Evolutionary conservation across 2,329 filamentous ascomycete genomes (phyloP).

Genomic region (Immersiporthe knoxdaviesiana): DNA sequence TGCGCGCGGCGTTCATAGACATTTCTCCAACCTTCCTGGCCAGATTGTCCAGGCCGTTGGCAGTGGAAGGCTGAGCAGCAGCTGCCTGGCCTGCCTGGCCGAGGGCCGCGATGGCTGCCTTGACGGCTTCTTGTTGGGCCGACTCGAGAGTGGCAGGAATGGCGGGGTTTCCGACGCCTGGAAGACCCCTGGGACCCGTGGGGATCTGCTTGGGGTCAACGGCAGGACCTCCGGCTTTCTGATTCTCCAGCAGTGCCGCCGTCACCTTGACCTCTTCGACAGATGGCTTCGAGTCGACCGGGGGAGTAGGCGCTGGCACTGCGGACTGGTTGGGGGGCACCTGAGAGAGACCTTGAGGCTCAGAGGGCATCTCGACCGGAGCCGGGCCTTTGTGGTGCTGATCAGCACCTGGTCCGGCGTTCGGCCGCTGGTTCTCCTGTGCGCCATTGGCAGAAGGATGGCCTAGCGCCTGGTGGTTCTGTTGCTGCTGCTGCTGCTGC

Average conservation of each 20-base stretch:
- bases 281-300: constrained; percentile 70
- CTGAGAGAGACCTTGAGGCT: constrained; percentile 57
- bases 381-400: constrained; percentile 48
- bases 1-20: constrained; percentile 63
- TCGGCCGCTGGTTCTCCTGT: constrained; percentile 49
- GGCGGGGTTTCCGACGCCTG: constrained; percentile 66
- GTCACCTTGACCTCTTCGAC: constrained; percentile 56
- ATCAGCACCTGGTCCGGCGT: constrained; percentile 55
- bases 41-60: constrained; percentile 68
- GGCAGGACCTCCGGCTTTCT: constrained; percentile 35
- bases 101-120: constrained; percentile 75
- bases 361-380: constrained; percentile 49
- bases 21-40: constrained; percentile 78
- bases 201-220: constrained; percentile 44
- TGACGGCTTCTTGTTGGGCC: constrained; percentile 63
- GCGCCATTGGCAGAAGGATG: constrained; percentile 19
- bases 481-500: constrained; percentile 38
- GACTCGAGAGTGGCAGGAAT: constrained; percentile 60
- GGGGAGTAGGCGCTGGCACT: constrained; percentile 59
- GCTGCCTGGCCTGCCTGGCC: constrained; percentile 41
- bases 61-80: constrained; percentile 41
- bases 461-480: constrained; percentile 37
- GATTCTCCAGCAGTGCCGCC: constrained; percentile 52
- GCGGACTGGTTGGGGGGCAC: constrained; percentile 49
- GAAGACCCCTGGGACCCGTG: constrained; percentile 51